Evolutionary conservation across 2,329 filamentous ascomycete species (phyloP).

Genomic region (Claviceps humidiphila): DNA sequence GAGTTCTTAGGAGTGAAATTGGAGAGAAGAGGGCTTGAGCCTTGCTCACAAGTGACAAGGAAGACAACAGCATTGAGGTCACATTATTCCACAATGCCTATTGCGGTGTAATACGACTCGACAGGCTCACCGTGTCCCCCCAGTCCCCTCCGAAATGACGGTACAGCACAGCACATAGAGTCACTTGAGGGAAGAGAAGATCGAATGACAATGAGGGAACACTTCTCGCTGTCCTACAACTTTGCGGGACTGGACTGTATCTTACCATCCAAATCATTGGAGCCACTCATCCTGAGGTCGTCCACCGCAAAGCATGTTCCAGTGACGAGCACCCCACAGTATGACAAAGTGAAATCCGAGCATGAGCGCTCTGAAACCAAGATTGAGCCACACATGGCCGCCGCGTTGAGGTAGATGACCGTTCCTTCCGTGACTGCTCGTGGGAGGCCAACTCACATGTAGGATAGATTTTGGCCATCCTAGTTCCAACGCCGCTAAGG

Average conservation of each 20-base stretch:
- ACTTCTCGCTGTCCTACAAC: background rate
- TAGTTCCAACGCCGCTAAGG: constrained; percentile 56
- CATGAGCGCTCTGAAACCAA: constrained; percentile 19
- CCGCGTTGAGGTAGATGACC: background rate
- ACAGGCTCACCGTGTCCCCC: background rate
- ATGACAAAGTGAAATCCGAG: constrained; percentile 20
- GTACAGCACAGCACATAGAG: background rate
- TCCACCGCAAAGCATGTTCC: constrained; percentile 20
- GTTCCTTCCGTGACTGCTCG: background rate
- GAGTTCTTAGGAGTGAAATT: background rate
- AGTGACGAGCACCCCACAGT: constrained; percentile 21
- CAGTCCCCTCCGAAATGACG: background rate
- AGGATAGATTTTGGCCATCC: constrained; percentile 21
- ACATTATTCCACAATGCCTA: background rate
- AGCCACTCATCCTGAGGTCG: constrained; percentile 16
- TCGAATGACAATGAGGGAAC: background rate
- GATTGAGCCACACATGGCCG: constrained; percentile 7
- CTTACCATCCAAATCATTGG: constrained; percentile 13
- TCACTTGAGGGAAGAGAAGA: background rate
- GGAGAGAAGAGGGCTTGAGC: background rate
- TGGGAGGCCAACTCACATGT: background rate
- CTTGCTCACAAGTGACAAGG: background rate
- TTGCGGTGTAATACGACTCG: background rate
- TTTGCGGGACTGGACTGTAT: background rate
- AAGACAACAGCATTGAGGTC: background rate